These are phyloP conservation scores for Fusarium denticulatum DNA, from an alignment of 2,329 filamentous ascomycete genomes.

Conservation along the genomic window DNA sequence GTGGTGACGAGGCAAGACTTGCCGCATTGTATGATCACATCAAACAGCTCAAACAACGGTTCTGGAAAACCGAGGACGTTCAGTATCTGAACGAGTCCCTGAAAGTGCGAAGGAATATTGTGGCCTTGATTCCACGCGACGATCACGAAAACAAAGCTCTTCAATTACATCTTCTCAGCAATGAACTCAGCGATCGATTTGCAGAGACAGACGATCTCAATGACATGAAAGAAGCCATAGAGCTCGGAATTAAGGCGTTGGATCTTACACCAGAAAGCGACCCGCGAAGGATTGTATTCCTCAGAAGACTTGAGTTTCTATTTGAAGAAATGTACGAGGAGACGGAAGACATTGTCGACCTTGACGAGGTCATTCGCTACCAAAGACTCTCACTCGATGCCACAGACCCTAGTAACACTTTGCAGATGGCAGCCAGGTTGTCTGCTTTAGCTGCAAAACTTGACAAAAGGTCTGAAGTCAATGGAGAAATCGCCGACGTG, in stretches of 20 bases:
- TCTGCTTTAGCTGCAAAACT: not conserved
- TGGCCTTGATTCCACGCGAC: fast-evolving
- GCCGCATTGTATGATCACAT: not conserved
- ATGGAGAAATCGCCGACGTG: fast-evolving
- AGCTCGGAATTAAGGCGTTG: not conserved
- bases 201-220: not conserved
- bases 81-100: not conserved
- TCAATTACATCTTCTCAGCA: not conserved
- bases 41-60: not conserved
- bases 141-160: not conserved
- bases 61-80: not conserved
- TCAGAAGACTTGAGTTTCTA: not conserved
- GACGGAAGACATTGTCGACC: not conserved
- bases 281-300: not conserved
- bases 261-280: not conserved
- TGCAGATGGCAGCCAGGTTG: fast-evolving
- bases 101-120: not conserved
- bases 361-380: not conserved
- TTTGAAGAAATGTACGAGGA: not conserved
- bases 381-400: not conserved
- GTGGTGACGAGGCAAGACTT: no score
- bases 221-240: not conserved
- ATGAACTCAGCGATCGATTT: not conserved
- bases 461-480: fast-evolving
- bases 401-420: fast-evolving